Percentiles rank a stretch among this genome's conserved stretches.
These are phyloP conservation scores for Glycine latifolia DNA, from an alignment of 306 rosid genomes.

Conservation along the genomic window DNA sequence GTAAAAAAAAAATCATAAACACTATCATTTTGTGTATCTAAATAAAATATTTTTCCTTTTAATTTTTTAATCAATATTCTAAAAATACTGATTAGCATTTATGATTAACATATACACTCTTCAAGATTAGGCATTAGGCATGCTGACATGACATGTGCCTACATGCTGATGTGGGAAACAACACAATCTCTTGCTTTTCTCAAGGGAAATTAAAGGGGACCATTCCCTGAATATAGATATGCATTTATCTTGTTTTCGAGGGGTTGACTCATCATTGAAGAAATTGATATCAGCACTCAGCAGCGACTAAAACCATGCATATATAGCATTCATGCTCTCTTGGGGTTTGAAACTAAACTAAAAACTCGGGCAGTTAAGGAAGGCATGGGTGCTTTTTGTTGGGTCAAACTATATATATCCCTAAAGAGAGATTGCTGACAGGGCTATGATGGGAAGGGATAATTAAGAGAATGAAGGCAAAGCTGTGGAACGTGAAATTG, in stretches of 20 bases:
- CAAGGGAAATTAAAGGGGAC: not conserved
- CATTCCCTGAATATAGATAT: conserved; percentile 24
- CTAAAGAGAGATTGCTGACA: not conserved
- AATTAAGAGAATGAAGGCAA: not conserved
- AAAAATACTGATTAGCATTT: no score
- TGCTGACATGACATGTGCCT: conserved; percentile 1
- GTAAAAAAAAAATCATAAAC: no score
- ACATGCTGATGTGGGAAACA: conserved; percentile 11
- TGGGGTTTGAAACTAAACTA: not conserved
- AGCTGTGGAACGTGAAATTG: not conserved
- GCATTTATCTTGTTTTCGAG: conserved; percentile 24
- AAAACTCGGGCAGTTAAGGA: not conserved
- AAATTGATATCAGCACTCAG: conserved; percentile 7
- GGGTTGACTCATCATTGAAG: conserved; percentile 6
- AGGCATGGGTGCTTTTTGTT: not conserved
- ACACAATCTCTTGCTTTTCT: not conserved
- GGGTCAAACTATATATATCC: not conserved
- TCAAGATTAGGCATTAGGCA: not conserved
- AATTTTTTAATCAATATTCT: no score
- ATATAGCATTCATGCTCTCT: not conserved
- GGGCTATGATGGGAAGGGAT: not conserved
- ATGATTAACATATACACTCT: not conserved
- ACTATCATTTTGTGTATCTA: no score
- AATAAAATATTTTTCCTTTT: no score
- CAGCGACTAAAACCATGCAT: not conserved